Conservation (phyloP, 2,329 filamentous ascomycete species). For the Zymoseptoria ardabiliae region DNA sequence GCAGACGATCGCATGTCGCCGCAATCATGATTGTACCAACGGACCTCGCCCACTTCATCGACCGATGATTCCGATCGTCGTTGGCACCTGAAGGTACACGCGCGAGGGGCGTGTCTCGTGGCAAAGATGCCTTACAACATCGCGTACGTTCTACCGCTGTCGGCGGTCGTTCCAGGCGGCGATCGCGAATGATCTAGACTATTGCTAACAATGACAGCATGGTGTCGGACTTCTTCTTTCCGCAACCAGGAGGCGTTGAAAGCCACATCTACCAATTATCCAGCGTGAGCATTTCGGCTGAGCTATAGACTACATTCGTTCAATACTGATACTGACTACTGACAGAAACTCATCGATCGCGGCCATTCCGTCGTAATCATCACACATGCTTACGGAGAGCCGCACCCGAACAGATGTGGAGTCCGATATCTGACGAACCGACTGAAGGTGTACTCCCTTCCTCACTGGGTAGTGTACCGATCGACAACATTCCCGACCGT, state of each 20-base stretch:
- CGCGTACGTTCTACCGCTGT: slow-evolving; percentile 42
- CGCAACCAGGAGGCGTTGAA: slow-evolving; percentile 89
- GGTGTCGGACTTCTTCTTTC: slow-evolving; percentile 99
- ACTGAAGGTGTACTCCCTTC: slow-evolving; percentile 95
- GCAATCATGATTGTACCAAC: not conserved
- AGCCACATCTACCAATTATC: slow-evolving; percentile 98
- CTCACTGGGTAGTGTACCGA: slow-evolving; percentile 92
- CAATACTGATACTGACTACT: slow-evolving; percentile 7
- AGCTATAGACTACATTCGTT: slow-evolving; percentile 4
- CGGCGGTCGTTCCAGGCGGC: not conserved
- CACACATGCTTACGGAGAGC: slow-evolving; percentile 80
- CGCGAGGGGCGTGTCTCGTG: not conserved
- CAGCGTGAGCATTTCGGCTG: slow-evolving; percentile 42
- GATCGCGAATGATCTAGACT: not conserved
- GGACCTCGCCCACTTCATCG: too few species aligned
- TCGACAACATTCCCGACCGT: slow-evolving; percentile 91
- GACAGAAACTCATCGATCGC: slow-evolving; percentile 83
- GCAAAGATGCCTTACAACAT: slow-evolving; percentile 60
- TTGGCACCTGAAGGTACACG: not conserved
- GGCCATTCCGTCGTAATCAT: slow-evolving; percentile 98
- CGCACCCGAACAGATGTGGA: slow-evolving; percentile 56
- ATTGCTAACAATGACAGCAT: slow-evolving; percentile 50
- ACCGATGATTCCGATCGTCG: not conserved
- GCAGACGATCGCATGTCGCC: not conserved
- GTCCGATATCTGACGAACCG: slow-evolving; percentile 95